phyloP scores from a whole-genome alignment of 495 filamentous ascomycete species.

The Annulohypoxylon bovei region DNA sequence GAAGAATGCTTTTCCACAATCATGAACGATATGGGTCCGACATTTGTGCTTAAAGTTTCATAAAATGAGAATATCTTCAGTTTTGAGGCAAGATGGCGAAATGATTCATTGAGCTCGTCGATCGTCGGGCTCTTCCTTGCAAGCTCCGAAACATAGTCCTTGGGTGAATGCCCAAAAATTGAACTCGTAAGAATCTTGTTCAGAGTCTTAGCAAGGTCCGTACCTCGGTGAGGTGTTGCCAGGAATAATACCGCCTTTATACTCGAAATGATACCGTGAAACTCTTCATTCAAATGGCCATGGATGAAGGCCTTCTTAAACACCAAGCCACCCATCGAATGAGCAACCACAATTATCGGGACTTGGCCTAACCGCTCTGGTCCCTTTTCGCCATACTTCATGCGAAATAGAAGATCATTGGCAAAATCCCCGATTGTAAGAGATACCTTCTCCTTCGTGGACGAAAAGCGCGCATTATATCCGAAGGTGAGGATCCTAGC shows the following conservation, averaged over 20 bases:
- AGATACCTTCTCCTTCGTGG: not conserved
- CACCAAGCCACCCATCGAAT: not conserved
- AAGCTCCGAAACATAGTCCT: not conserved
- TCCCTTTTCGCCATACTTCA: conserved; percentile 1
- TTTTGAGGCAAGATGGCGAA: not conserved
- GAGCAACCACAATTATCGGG: not conserved
- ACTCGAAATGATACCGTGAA: not conserved
- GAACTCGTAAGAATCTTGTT: not conserved
- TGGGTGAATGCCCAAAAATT: not conserved
- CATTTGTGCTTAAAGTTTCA: not conserved
- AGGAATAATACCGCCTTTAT: not conserved
- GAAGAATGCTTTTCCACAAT: conserved; percentile 1
- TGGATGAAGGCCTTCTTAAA: not conserved
- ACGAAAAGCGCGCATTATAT: not conserved
- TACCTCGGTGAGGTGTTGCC: not conserved
- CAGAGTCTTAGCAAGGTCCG: not conserved
- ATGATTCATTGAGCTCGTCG: not conserved
- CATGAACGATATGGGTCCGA: not conserved
- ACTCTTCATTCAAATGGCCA: not conserved
- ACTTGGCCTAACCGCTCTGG: not conserved
- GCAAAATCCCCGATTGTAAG: not conserved
- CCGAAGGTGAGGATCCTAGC: conserved; percentile 1
- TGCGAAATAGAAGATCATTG: not conserved
- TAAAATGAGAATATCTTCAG: conserved; percentile 1
- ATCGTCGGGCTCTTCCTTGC: not conserved